Percentiles rank a stretch among this genome's conserved stretches.
phyloP scores from a whole-genome alignment of 2,329 filamentous ascomycete genomes.

The Sarocladiaceae sp. region DNA sequence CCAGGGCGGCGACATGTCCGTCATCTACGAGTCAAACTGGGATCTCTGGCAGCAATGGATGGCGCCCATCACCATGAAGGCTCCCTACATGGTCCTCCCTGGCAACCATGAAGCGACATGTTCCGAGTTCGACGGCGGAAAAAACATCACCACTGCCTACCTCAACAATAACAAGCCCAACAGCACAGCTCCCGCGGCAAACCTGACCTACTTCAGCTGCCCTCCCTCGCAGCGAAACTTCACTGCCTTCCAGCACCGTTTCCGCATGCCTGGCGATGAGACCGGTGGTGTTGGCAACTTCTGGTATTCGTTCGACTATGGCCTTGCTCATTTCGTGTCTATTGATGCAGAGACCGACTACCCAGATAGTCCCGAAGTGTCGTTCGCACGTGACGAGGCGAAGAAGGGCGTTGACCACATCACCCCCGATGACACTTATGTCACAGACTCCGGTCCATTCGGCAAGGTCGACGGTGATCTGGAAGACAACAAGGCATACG shows the following conservation, averaged over 20 bases:
- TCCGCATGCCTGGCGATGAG: slow-evolving; percentile 49
- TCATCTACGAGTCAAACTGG: slow-evolving; percentile 10
- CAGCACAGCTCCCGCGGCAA: not conserved
- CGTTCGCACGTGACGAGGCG: not conserved
- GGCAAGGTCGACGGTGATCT: slow-evolving; percentile 30
- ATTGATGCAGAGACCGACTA: slow-evolving; percentile 30
- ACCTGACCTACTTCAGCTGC: slow-evolving; percentile 31
- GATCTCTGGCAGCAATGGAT: slow-evolving; percentile 41
- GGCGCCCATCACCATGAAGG: slow-evolving; percentile 46
- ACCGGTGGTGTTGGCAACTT: slow-evolving; percentile 21
- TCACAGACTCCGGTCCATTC: slow-evolving; percentile 44
- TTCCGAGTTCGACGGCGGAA: slow-evolving; percentile 31
- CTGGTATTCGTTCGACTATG: slow-evolving; percentile 23
- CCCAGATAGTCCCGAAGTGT: slow-evolving; percentile 21
- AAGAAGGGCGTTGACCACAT: not conserved
- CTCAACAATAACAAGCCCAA: slow-evolving; percentile 2
- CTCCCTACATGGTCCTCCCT: slow-evolving; percentile 34
- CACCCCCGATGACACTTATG: slow-evolving; percentile 17
- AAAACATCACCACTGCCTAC: not conserved
- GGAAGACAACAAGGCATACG: slow-evolving; percentile 1
- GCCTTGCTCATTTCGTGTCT: slow-evolving; percentile 24
- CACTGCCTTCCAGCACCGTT: slow-evolving; percentile 54
- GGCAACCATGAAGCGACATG: slow-evolving; percentile 59
- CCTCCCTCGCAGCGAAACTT: slow-evolving; percentile 55
- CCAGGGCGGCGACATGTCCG: slow-evolving; percentile 4